Evolutionary conservation across 129 eudicot species (phyloP).

Genomic region (Chrysanthemum seticuspe): DNA sequence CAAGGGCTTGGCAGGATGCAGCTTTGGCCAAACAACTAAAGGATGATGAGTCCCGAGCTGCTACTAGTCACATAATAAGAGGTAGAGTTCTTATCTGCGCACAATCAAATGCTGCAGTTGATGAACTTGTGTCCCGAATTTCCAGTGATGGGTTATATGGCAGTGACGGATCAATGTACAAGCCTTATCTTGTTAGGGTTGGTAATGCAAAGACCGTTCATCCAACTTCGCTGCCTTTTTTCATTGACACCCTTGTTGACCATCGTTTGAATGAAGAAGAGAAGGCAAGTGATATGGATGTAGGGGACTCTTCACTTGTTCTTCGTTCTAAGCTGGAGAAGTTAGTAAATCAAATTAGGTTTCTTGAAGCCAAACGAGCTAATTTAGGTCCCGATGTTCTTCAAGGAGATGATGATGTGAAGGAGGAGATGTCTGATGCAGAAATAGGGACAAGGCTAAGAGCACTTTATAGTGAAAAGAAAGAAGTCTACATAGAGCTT

Average conservation of each 20-base stretch:
- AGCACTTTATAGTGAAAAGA: constrained; percentile 64
- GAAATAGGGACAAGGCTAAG: constrained; percentile 69
- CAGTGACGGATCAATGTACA: constrained; percentile 68
- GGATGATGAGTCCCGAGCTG: constrained; percentile 34
- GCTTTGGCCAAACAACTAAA: constrained; percentile 87
- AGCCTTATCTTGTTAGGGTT: constrained; percentile 97
- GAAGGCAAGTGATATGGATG: constrained; percentile 40
- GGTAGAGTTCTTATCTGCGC: constrained; percentile 93
- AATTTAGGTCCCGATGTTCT: constrained; percentile 47
- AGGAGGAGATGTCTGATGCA: constrained; percentile 61
- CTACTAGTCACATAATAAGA: constrained; percentile 33
- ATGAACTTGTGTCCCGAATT: constrained; percentile 89
- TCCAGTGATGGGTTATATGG: constrained; percentile 81
- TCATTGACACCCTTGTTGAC: constrained; percentile 91
- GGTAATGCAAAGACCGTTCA: constrained; percentile 97
- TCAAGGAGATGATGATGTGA: constrained; percentile 42
- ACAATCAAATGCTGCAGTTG: constrained; percentile 99
- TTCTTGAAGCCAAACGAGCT: constrained; percentile 86
- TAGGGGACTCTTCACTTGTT: constrained; percentile 45
- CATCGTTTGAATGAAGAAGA: constrained; percentile 65
- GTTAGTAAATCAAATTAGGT: constrained; percentile 69
- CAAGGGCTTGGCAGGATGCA: constrained; percentile 99
- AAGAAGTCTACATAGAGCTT: constrained; percentile 59
- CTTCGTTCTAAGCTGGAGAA: constrained; percentile 80
- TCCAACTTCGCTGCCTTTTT: constrained; percentile 73